Percentiles rank a stretch among this genome's conserved stretches.
phyloP scores from a whole-genome alignment of 805 yeast species.

The Torulaspora gathmanii region DNA sequence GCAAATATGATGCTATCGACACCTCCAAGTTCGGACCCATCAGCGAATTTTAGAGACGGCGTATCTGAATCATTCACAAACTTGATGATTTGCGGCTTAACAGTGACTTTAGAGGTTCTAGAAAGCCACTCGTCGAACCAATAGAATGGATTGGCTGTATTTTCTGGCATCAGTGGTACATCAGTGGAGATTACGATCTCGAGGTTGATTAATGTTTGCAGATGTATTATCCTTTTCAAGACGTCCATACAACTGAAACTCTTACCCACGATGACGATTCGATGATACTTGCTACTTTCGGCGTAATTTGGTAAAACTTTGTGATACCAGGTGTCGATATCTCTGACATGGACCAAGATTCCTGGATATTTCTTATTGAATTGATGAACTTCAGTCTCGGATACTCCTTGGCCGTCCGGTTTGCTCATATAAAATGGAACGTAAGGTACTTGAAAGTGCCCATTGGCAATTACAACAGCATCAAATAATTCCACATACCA shows the following conservation, averaged over 20 bases:
- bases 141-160: slow-evolving; percentile 41
- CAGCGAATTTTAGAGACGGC: slow-evolving; percentile 29
- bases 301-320: slow-evolving; percentile 20
- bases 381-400: slow-evolving; percentile 12
- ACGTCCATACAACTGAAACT: slow-evolving; percentile 40
- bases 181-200: slow-evolving; percentile 60
- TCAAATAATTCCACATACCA: slow-evolving; percentile 42
- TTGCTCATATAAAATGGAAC: slow-evolving; percentile 33
- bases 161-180: slow-evolving; percentile 42
- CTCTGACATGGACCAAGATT: slow-evolving; percentile 46
- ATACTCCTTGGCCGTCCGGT: slow-evolving; percentile 6
- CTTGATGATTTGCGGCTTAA: slow-evolving; percentile 33
- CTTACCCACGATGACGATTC: slow-evolving; percentile 40
- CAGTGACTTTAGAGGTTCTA: slow-evolving; percentile 30
- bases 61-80: slow-evolving; percentile 25
- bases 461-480: slow-evolving; percentile 40
- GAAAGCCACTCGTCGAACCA: slow-evolving; percentile 39
- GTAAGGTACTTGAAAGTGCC: slow-evolving; percentile 41
- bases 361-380: slow-evolving; percentile 29
- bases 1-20: slow-evolving; percentile 43
- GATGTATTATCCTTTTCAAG: slow-evolving; percentile 38
- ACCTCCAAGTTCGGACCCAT: slow-evolving; percentile 28
- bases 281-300: slow-evolving; percentile 18
- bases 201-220: slow-evolving; percentile 17
- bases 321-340: slow-evolving; percentile 22